Conservation (phyloP, 768 basidiomycete species). For the Mycena haematopus region DNA sequence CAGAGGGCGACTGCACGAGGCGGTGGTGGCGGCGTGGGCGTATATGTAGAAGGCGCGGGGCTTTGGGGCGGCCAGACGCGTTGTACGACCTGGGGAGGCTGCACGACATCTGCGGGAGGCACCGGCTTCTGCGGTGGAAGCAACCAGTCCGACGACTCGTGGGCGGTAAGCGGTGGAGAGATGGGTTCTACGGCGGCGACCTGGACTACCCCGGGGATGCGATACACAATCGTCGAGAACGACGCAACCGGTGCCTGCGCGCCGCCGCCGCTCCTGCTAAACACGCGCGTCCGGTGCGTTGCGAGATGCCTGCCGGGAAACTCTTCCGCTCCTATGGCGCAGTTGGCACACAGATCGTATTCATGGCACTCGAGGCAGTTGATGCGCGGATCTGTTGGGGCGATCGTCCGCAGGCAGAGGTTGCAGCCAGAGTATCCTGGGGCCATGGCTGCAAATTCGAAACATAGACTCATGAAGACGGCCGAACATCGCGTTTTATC, state of each 20-base stretch:
- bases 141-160: not conserved
- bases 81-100: too few species aligned
- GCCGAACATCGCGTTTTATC: not conserved
- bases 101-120: not conserved
- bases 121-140: not conserved
- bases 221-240: not conserved
- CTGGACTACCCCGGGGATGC: not conserved
- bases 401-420: conserved; percentile 7
- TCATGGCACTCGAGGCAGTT: conserved; percentile 18
- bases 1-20: too few species aligned
- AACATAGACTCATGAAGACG: not conserved
- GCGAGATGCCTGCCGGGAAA: conserved; percentile 1
- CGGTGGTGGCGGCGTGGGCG: not conserved
- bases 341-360: conserved; percentile 20
- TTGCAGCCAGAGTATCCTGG: conserved; percentile 15
- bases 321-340: conserved; percentile 12
- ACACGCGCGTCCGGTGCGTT: not conserved
- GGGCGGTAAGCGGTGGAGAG: not conserved
- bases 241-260: not conserved
- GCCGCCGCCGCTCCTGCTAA: conserved; percentile 2
- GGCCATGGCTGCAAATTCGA: conserved; percentile 1
- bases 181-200: not conserved
- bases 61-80: not conserved
- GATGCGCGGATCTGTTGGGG: conserved; percentile 13
- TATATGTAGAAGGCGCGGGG: not conserved